Evolutionary conservation across 2,329 filamentous ascomycete species (phyloP).

Genomic region (Fusarium miscanthi): DNA sequence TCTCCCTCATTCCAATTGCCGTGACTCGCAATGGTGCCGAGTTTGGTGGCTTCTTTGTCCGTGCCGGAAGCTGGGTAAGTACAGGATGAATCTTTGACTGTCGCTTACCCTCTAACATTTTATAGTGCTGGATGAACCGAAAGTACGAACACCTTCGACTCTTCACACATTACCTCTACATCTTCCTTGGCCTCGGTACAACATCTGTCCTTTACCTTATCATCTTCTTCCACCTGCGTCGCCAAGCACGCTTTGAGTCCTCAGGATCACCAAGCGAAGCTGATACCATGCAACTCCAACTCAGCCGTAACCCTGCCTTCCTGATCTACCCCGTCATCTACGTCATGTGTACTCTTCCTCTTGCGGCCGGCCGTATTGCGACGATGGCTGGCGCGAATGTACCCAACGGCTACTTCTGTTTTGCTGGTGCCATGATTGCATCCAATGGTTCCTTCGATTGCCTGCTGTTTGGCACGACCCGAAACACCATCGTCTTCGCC

Average conservation of each 20-base stretch:
- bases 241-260: constrained; percentile 29
- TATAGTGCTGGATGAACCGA: constrained; percentile 71
- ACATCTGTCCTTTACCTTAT: constrained; percentile 55
- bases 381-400: constrained; percentile 67
- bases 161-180: constrained; percentile 73
- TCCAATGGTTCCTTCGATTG: constrained; percentile 68
- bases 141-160: constrained; percentile 66
- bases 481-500: constrained; percentile 64
- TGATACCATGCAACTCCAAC: constrained; percentile 26
- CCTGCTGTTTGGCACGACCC: constrained; percentile 63
- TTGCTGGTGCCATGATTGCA: constrained; percentile 68
- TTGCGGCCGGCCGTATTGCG: constrained; percentile 72
- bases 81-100: rapidly evolving
- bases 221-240: constrained; percentile 55
- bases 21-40: constrained; percentile 56
- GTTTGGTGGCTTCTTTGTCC: constrained; percentile 66
- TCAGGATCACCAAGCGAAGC: constrained; percentile 18
- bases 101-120: not conserved
- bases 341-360: constrained; percentile 73
- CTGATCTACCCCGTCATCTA: constrained; percentile 77
- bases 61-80: constrained; percentile 71
- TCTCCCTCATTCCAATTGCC: constrained; percentile 64
- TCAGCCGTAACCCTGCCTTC: constrained; percentile 62
- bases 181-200: constrained; percentile 58
- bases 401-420: constrained; percentile 66